Evolutionary conservation across 2,329 filamentous ascomycete species (phyloP), one percentile per base, ranked within the genome.

Genomic region (Ascochyta lentis): DNA sequence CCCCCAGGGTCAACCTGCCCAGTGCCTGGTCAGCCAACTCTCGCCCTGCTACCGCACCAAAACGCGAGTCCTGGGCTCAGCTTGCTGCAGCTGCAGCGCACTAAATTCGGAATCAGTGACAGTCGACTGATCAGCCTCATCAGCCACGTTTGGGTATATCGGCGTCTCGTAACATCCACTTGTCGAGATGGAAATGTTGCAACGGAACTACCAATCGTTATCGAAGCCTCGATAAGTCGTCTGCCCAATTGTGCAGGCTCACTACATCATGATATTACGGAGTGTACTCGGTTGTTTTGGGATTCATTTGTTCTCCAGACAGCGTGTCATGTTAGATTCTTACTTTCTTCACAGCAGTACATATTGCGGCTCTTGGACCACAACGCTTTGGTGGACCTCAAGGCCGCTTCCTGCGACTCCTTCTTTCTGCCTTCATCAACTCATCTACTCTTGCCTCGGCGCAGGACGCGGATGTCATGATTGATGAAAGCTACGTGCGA

Each of bases 1-100:
- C 65, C 22, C 43, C 67, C 31, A 68, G 67, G 19, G 52, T 68
- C n/a, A 66, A 71, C 43, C 56, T 64, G 8, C 47, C 68, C 24
- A 69, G 54, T 53, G 50, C 63, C 16, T 75, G 70, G 72, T 39
- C 58, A 19, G 64, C 55, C 47, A 70, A 59, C 50, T 65, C 59
- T 41, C 71, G 70, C 27, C 58, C 61, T 22, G 54, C 60, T 8
- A 54, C 59, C 24, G 29, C 63, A 56, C 54, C 52, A 33, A 67
- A 54, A 45, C 62, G 41, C 56, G 54, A 57, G 29, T 57, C 54
- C 9, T 57, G 54, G 54, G 54, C 54, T 26, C 48, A 57, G 44
- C 54, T 49, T 34, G 54, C 54, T 34, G 54, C 54, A 34, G 54
- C 54, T 37, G 37, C 49, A 5, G 54, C 44, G 13, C 54, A 57